Evolutionary conservation across 345 rosid species (phyloP).

Genomic region (Rhodamnia rubescens): DNA sequence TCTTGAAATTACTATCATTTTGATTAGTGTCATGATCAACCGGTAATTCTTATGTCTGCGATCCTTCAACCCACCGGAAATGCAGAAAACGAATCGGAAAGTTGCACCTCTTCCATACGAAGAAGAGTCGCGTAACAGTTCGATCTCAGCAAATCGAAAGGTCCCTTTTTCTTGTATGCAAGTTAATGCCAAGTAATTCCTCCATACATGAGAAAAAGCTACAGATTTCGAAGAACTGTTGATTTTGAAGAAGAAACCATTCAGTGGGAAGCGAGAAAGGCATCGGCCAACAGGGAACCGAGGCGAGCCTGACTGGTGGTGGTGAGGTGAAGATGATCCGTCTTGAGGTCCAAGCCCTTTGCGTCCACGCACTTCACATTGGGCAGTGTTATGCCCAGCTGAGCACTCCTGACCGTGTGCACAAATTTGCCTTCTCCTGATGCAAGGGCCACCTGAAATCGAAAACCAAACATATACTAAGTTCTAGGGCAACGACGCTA

Average conservation of each 20-base stretch:
- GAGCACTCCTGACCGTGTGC: conserved; percentile 21
- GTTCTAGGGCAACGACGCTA: neutral
- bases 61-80: neutral
- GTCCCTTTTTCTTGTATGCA: too few relatives aligned
- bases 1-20: neutral
- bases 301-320: conserved; percentile 16
- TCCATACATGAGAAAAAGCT: neutral
- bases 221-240: neutral
- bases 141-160: too few relatives aligned
- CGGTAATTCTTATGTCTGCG: neutral
- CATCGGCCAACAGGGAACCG: conserved; percentile 15
- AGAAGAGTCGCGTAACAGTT: neutral
- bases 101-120: neutral
- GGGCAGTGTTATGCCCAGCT: conserved; percentile 7
- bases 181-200: too few relatives aligned
- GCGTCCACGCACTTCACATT: conserved; percentile 28
- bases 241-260: neutral
- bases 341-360: conserved; percentile 19
- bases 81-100: neutral
- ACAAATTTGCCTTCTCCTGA: conserved; percentile 27
- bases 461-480: neutral
- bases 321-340: conserved; percentile 28
- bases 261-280: neutral
- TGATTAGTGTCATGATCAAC: neutral
- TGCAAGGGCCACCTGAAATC: conserved; percentile 22